Base-by-base conservation (phyloP, 169 alveolate genomes). In the Neospora caninum region DNA sequence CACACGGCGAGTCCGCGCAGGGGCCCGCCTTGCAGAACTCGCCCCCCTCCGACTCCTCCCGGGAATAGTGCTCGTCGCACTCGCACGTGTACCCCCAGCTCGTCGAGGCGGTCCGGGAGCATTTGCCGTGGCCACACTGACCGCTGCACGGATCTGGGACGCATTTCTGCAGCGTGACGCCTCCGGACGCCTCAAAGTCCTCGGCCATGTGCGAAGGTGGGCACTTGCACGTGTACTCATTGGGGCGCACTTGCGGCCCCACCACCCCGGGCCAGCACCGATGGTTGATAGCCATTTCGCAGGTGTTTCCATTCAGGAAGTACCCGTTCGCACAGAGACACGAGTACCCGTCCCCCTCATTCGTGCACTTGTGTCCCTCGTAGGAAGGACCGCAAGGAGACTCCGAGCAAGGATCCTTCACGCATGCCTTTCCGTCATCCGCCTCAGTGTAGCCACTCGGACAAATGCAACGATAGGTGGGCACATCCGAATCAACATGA, bases 21-120 rank as follows among this genome's bases (percentile, higher is more conserved):
- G 73, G 73, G 31, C 20, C 73, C 20, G 31, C 34, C 20, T 22
- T 27, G n/a, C 73, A 64, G 34, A 1, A 27, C 73, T 16, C 7
- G 73, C n/a, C 73, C n/a, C 20, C 7, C 34, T 64, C 73, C 73
- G 34, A 1, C 73, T 64, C 73, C 73, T 22, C 64, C 0, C 22
- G 89, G n/a, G 53, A 39, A 49, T 39, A 82, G 67, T 49, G 54
- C 67, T 4, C 10, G 38, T 39, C 36, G 36, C 89, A 82, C 9
- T 49, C 18, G 41, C 89, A 82, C 89, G 89, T 82, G 38, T 82
- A 82, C 41, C 64, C 64, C 53, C 31, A 64, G 73, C 34, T 64
- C 7, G 73, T 22, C 73, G 16, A 4, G 4, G 73, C 4, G 25
- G 7, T 64, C 31, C 7, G 73, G 31, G 39, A 0, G 41, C 64